phyloP scores from a whole-genome alignment of 306 rosid species.

The Lathyrus oleraceus region DNA sequence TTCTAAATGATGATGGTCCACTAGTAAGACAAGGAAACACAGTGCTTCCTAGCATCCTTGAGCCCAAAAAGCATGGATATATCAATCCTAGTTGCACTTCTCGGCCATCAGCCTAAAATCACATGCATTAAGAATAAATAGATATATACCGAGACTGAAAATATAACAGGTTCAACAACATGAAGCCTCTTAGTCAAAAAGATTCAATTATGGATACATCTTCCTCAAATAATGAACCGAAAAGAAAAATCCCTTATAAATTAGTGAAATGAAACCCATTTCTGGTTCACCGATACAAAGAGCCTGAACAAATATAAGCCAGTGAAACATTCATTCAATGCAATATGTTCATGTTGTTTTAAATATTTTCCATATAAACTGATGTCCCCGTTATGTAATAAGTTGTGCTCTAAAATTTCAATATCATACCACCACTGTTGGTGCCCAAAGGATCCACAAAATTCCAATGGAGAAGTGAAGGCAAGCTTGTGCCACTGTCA shows the following conservation, averaged over 20 bases:
- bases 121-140: constrained; percentile 26
- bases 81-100: constrained; percentile 85
- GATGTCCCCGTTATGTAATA: constrained; percentile 19
- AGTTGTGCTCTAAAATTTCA: constrained; percentile 3
- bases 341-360: constrained; percentile 17
- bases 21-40: constrained; percentile 77
- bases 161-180: constrained; percentile 26
- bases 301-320: constrained; percentile 24
- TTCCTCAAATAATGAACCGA: constrained; percentile 20
- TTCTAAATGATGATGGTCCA: constrained; percentile 69
- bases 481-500: constrained; percentile 91
- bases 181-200: constrained; percentile 14
- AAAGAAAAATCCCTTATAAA: constrained; percentile 12
- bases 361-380: constrained; percentile 13
- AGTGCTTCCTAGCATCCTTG: constrained; percentile 94
- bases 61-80: constrained; percentile 78
- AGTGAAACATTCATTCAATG: constrained; percentile 9
- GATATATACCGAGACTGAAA: background rate
- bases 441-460: constrained; percentile 96
- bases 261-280: constrained; percentile 17
- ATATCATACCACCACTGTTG: constrained; percentile 90
- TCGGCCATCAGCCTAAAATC: constrained; percentile 89
- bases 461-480: constrained; percentile 77
- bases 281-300: constrained; percentile 26
- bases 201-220: background rate